Conservation (phyloP, 2,329 filamentous ascomycete species). For the Ambrosiella cleistominuta region DNA sequence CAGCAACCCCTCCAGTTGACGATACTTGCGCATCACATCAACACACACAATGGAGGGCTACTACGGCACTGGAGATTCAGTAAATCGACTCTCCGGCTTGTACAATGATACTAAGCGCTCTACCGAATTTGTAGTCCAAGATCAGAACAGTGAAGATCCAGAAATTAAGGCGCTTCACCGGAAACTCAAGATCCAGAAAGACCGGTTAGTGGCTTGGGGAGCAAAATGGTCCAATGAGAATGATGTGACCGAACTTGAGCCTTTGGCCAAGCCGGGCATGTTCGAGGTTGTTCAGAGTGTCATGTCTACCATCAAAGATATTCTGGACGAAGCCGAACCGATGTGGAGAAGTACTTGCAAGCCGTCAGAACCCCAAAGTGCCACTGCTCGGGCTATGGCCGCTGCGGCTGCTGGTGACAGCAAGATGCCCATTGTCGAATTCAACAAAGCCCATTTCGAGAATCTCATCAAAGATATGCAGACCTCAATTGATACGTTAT, state of each 20-base stretch:
- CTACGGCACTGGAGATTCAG: constrained; percentile 4
- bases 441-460: constrained; percentile 57
- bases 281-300: constrained; percentile 64
- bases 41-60: constrained; percentile 6
- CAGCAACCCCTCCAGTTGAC: neutral
- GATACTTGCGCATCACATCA: neutral
- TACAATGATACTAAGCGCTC: constrained; percentile 71
- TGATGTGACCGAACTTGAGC: constrained; percentile 52
- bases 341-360: constrained; percentile 37
- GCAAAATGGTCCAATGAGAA: constrained; percentile 61
- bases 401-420: constrained; percentile 27
- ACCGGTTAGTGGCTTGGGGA: constrained; percentile 63
- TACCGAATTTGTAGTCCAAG: constrained; percentile 52
- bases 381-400: constrained; percentile 21
- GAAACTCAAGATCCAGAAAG: constrained; percentile 64
- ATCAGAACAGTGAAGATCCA: constrained; percentile 46
- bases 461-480: constrained; percentile 59
- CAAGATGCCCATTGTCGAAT: constrained; percentile 40
- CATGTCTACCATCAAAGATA: constrained; percentile 65
- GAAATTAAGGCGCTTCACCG: constrained; percentile 56
- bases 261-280: constrained; percentile 53
- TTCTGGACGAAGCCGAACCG: constrained; percentile 56
- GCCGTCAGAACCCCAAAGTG: neutral
- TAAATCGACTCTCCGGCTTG: constrained; percentile 40
- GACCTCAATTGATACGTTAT: constrained; percentile 61